Percentiles rank a stretch among this genome's conserved stretches.
phyloP scores from a whole-genome alignment of 352 stramenopile genomes.

The Elongisporangium senticosum region DNA sequence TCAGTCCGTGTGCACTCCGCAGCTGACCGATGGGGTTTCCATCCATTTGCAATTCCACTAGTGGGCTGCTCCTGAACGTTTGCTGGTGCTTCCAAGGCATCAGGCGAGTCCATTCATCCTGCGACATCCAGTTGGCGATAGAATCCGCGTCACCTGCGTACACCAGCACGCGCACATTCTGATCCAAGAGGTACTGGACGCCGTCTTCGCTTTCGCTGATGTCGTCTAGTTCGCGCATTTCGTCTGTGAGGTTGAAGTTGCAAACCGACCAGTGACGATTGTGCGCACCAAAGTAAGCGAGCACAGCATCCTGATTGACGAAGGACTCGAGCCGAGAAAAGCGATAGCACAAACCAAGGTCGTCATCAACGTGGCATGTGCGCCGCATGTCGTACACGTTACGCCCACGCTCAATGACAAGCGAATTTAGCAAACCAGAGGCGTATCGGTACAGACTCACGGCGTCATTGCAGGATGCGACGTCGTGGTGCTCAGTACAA shows the following conservation, averaged over 20 bases:
- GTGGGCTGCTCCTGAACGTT: constrained; percentile 18
- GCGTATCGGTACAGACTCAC: constrained; percentile 12
- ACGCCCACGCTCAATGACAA: constrained; percentile 16
- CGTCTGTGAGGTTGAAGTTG: constrained; percentile 11
- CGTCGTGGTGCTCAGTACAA: not conserved
- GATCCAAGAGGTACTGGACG: constrained; percentile 41
- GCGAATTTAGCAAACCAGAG: constrained; percentile 4
- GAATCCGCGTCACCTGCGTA: constrained; percentile 68
- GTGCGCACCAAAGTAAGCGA: constrained; percentile 39
- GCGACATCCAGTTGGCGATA: constrained; percentile 63
- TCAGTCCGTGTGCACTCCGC: constrained; percentile 42
- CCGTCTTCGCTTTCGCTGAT: constrained; percentile 47
- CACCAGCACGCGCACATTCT: constrained; percentile 62
- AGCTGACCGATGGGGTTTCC: constrained; percentile 28
- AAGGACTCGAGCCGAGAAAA: constrained; percentile 54
- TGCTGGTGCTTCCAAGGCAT: constrained; percentile 36
- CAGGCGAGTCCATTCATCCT: constrained; percentile 55
- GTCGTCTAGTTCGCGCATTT: constrained; percentile 29
- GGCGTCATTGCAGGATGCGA: constrained; percentile 18
- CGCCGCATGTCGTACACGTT: constrained; percentile 75
- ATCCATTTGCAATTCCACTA: constrained; percentile 17
- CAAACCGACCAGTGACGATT: constrained; percentile 43
- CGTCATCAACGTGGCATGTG: constrained; percentile 40
- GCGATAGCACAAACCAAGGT: constrained; percentile 51
- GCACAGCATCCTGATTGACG: constrained; percentile 36